phyloP scores from a whole-genome alignment of 345 rosid species.

The Citrus inodora region DNA sequence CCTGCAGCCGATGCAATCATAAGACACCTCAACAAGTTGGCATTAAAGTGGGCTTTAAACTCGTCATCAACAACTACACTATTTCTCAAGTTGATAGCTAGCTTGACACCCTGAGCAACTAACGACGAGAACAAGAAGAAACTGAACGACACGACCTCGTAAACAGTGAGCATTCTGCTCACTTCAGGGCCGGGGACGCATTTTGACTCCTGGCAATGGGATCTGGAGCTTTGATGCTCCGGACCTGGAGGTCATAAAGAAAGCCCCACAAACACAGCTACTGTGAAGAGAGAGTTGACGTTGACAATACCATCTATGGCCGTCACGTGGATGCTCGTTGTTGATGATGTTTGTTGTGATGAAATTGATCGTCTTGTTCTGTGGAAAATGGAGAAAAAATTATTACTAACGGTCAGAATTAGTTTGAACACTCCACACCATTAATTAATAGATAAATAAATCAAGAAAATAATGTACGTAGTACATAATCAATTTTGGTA shows the following conservation, averaged over 20 bases:
- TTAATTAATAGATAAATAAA: too few species aligned
- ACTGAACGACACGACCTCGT: conserved; percentile 88
- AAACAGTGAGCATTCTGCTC: conserved; percentile 66
- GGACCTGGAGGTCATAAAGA: conserved; percentile 51
- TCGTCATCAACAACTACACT: conserved; percentile 77
- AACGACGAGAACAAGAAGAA: conserved; percentile 92
- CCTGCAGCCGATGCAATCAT: conserved; percentile 90
- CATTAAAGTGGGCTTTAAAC: conserved; percentile 68
- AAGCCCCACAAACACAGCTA: conserved; percentile 94
- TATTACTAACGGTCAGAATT: too few species aligned
- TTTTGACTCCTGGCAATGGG: conserved; percentile 38
- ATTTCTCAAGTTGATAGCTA: conserved; percentile 72
- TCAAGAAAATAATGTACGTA: too few species aligned
- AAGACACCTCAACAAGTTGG: conserved; percentile 65
- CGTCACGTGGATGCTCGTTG: conserved; percentile 90
- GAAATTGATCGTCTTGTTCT: conserved; percentile 23
- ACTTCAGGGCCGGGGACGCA: conserved; percentile 66
- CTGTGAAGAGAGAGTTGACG: conserved; percentile 92
- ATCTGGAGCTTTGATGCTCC: conserved; percentile 59
- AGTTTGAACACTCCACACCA: too few species aligned
- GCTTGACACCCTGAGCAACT: conserved; percentile 86
- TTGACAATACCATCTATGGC: conserved; percentile 94
- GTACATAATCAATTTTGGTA: too few species aligned
- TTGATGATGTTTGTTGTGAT: conserved; percentile 28
- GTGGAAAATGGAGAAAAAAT: neutral